phyloP scores from a whole-genome alignment of 257 asterid species.

The Gentiana straminea region DNA sequence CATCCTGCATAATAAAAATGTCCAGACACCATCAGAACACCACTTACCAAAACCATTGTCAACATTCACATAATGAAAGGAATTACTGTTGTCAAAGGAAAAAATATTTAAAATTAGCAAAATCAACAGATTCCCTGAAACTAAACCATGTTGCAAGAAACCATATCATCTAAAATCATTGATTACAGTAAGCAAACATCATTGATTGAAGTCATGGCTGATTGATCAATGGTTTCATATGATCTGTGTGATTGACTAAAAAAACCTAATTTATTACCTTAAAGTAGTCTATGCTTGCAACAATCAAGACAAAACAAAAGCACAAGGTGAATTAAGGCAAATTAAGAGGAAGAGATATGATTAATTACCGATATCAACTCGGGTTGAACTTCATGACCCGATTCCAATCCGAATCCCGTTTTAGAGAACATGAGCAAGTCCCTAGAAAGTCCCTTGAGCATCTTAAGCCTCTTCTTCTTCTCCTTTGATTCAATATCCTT shows the following conservation, averaged over 20 bases:
- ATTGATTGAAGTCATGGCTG: too few relatives aligned
- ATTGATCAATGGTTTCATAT: too few relatives aligned
- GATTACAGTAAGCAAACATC: too few relatives aligned
- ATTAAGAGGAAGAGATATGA: background rate
- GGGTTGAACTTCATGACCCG: slow-evolving; percentile 40
- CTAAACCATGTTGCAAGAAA: too few relatives aligned
- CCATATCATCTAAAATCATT: too few relatives aligned
- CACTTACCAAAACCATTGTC: too few relatives aligned
- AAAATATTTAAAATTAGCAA: background rate
- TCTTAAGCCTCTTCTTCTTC: slow-evolving; percentile 54
- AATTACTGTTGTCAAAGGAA: background rate
- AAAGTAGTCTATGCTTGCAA: too few relatives aligned
- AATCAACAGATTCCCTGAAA: background rate
- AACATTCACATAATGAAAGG: too few relatives aligned
- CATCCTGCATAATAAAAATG: slow-evolving; percentile 32
- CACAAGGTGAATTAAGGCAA: background rate
- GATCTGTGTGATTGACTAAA: background rate
- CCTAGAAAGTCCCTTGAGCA: slow-evolving; percentile 44
- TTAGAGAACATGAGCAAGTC: slow-evolving; percentile 37
- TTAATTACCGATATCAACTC: slow-evolving; percentile 45
- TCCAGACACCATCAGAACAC: too few relatives aligned
- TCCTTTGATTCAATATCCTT: slow-evolving; percentile 25
- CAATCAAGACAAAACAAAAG: background rate
- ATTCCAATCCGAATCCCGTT: slow-evolving; percentile 40
- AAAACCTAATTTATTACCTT: background rate